Evolutionary conservation across 2,329 filamentous ascomycete genomes (phyloP).

Genomic region (Colletotrichum acutatum): DNA sequence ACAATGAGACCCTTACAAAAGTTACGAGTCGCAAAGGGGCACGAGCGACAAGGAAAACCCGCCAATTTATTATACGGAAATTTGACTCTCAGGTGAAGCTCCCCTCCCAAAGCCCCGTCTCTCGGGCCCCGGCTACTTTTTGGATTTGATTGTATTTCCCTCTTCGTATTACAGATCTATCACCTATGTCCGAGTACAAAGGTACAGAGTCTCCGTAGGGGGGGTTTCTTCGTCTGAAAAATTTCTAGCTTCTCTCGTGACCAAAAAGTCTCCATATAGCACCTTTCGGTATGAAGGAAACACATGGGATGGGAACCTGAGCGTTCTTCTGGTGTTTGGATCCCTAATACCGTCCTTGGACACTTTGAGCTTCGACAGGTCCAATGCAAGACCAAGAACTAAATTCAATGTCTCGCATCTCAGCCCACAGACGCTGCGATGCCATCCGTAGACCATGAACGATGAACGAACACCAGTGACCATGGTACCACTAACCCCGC

Average conservation of each 20-base stretch:
- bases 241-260: not conserved
- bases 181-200: not conserved
- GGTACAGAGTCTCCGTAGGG: not conserved
- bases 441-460: not conserved
- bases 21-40: constrained; percentile 28
- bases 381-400: too few relatives aligned
- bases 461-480: not conserved
- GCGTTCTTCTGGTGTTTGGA: not conserved
- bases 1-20: not conserved
- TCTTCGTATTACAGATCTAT: not conserved
- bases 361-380: not conserved
- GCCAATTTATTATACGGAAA: constrained; percentile 31
- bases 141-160: not conserved
- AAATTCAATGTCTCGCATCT: constrained; percentile 5
- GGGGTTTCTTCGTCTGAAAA: not conserved
- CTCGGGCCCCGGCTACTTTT: not conserved
- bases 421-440: not conserved
- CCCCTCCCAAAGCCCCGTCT: not conserved
- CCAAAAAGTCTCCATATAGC: not conserved
- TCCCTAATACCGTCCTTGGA: not conserved
- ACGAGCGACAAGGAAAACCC: constrained; percentile 6
- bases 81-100: constrained; percentile 28
- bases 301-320: not conserved
- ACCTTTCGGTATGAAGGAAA: not conserved
- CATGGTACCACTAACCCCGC: not conserved